phyloP scores from a whole-genome alignment of 169 alveolate species.

The Miamiensis avidus region DNA sequence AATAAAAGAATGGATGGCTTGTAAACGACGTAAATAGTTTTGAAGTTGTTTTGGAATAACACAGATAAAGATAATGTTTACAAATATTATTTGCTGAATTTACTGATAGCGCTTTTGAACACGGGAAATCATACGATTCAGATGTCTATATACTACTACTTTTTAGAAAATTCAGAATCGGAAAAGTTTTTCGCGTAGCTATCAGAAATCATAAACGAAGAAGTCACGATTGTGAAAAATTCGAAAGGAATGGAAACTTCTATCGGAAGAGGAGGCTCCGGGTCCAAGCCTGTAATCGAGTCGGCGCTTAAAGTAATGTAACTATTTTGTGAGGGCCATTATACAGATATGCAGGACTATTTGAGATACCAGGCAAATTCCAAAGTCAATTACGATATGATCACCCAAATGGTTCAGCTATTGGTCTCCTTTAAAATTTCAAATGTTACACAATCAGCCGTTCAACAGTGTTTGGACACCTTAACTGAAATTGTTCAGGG shows the following conservation, averaged over 20 bases:
- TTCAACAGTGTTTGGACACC: slow-evolving; percentile 44
- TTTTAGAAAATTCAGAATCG: slow-evolving; percentile 25
- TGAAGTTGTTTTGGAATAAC: slow-evolving; percentile 23
- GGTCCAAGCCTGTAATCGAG: slow-evolving; percentile 27
- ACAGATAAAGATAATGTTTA: slow-evolving; percentile 28
- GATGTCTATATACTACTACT: slow-evolving; percentile 13
- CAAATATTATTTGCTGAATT: slow-evolving; percentile 28
- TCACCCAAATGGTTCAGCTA: slow-evolving; percentile 29
- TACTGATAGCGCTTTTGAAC: slow-evolving; percentile 19
- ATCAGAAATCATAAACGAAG: slow-evolving; percentile 23
- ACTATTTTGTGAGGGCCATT: slow-evolving; percentile 51
- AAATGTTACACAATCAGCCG: slow-evolving; percentile 34
- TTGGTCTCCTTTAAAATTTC: slow-evolving; percentile 40
- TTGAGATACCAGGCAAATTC: slow-evolving; percentile 37
- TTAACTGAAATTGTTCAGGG: slow-evolving; percentile 49
- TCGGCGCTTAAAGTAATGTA: slow-evolving; percentile 23
- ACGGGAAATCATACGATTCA: slow-evolving; percentile 32
- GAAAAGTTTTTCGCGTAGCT: slow-evolving; percentile 33
- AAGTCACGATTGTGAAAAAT: slow-evolving; percentile 16
- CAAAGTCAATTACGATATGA: slow-evolving; percentile 39
- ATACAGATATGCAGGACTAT: slow-evolving; percentile 29
- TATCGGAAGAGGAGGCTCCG: neutral
- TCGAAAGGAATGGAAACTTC: slow-evolving; percentile 18
- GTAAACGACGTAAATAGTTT: slow-evolving; percentile 17
- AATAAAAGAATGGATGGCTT: slow-evolving; percentile 6